Conservation (phyloP, 352 stramenopile genomes). For the Peronospora tabacina region DNA sequence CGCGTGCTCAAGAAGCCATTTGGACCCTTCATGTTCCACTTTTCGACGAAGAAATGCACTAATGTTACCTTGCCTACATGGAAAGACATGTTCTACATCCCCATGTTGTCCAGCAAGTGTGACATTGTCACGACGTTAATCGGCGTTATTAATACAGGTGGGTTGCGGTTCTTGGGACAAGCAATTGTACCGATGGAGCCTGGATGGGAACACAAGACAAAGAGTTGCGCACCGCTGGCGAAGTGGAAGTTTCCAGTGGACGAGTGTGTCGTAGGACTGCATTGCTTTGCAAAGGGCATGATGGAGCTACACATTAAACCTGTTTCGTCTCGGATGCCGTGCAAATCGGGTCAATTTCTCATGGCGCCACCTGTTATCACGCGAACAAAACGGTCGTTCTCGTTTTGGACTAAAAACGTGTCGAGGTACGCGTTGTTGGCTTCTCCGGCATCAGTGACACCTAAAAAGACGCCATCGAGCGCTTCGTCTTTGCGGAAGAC, state of each 20-base stretch:
- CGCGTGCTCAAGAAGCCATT: conserved; percentile 81
- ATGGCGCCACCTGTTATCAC: conserved; percentile 44
- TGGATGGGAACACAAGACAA: conserved; percentile 49
- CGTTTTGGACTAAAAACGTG: conserved; percentile 55
- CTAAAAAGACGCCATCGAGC: conserved; percentile 34
- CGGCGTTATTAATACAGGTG: conserved; percentile 46
- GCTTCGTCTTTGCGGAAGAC: conserved; percentile 41
- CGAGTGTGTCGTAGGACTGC: conserved; percentile 51
- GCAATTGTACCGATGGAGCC: conserved; percentile 46
- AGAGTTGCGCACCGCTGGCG: conserved; percentile 35
- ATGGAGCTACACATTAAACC: conserved; percentile 54
- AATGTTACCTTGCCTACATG: conserved; percentile 55
- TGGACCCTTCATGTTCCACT: conserved; percentile 84
- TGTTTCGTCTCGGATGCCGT: conserved; percentile 41
- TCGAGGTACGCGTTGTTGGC: conserved; percentile 29
- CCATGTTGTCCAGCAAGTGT: conserved; percentile 74
- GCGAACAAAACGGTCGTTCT: conserved; percentile 39
- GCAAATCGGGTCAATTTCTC: conserved; percentile 66
- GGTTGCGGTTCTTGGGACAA: conserved; percentile 62
- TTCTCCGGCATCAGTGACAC: conserved; percentile 35
- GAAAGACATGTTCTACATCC: conserved; percentile 64
- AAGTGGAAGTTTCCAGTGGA: conserved; percentile 81
- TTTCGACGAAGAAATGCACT: conserved; percentile 47
- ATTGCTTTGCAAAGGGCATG: conserved; percentile 57
- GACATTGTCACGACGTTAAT: conserved; percentile 74